Base-by-base conservation (phyloP, 805 yeast species). In the Pichia rugopelliculosa region DNA sequence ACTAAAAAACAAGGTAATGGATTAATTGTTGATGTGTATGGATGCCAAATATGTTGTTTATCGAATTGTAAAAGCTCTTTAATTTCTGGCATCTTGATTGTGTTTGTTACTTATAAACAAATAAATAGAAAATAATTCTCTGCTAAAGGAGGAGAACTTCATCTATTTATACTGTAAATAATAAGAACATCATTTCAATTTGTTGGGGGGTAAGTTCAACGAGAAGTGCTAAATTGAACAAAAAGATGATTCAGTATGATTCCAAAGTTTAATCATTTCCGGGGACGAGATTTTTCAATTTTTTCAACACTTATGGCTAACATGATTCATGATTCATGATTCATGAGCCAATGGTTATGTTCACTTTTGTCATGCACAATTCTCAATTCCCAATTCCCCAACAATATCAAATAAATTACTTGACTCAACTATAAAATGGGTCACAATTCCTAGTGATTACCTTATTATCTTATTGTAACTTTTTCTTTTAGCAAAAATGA, bases 21-120 rank as follows among this genome's bases (percentile, higher is more conserved):
- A 18, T 46, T 46, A 13, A 37, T 46, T 1, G 46, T 42, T 20
- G 49, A 46, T 3, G 49, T 46, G 22, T 46, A 46, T 27, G 49
- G 49, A 42, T 46, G 49, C 49, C 49, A 46, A 3, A 46, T 42
- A 30, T 46, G 49, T 3, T 46, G 36, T 27, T 34, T 41, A 38
- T 46, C 46, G 18, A 36, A 46, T 18, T 42, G 33, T 10, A 46
- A 24, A 22, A 42, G 39, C 30, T 25, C 30, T 22, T 37, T 20
- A 10, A 21, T 38, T 15, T 36, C 37, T 4, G 30, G 22, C 41
- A 38, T 46, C 21, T 44, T 23, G 34, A 6, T 25, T 36, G 3
- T 4, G 26, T 20, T 18, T 23, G 18, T 20, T 3, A 17, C 9
- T 41, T 12, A 6, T 21, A 1, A 13, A 9, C 6, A 22, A 27